Evolutionary conservation across 73 alveolate species (phyloP), one percentile per base, ranked within the genome.

Genomic region (Stentor roeselii): DNA sequence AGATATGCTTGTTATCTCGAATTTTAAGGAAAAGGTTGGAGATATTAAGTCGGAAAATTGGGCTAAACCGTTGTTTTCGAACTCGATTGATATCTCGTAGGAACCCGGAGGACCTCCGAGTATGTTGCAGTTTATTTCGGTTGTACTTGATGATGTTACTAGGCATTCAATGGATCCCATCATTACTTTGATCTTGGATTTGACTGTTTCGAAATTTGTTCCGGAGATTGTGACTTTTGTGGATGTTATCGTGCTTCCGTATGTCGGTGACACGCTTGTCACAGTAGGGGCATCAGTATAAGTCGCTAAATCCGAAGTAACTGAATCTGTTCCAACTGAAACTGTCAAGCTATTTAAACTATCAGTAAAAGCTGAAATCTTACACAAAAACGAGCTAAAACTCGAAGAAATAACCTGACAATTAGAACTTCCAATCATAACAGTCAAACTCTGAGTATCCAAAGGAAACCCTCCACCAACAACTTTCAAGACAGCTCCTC

Each of bases 31-130:
- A 27, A 32, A 3, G 3, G 3, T 2, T 11, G 6, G 3, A 27
- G 14, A 3, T 4, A 59, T 39, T 2, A 36, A 21, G 15, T 4
- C 82, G 3, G 11, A 3, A 11, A 78, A 14, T 3, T 40, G 74
- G 1, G 86, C 86, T 14, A 6, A 39, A 15, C 86, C 86, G 30
- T 59, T 31, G 4, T 78, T 36, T 36, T 32, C 82, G 34, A 40
- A 34, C 3, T 6, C 3, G 11, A 78, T 78, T 39, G 0, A 1
- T 32, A 67, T 67, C 34, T n/a, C 27, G 34, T 21, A 1, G 15
- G 14, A 36, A 1, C 80, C 80, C 6, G 39, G 41, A 1, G 80
- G 80, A 21, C 80, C 80, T 67, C 80, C 80, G 27, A 67, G 34
- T 2, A 67, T 67, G 30, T 32, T n/a, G 3, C 1, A 67, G 37